Base-by-base conservation (phyloP, 345 rosid genomes). In the Brassica juncea region DNA sequence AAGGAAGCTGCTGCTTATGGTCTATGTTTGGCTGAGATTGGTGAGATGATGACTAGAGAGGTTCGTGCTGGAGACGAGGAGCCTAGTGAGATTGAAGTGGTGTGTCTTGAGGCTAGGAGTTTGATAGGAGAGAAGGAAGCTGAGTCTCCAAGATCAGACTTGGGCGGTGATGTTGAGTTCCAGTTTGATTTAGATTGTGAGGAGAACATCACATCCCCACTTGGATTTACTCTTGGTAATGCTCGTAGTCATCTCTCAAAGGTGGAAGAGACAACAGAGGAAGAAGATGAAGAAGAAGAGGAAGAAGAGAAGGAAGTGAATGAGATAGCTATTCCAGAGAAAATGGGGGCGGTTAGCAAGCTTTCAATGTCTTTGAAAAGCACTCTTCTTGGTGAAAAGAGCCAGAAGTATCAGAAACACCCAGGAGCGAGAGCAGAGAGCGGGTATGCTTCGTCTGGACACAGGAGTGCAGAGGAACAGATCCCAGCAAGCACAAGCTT, bases 21-120 rank as follows among this genome's bases (percentile, higher is more conserved):
- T 77, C 86, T 92, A 3, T 91, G 95, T 79, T 89, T 94, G 73
- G 92, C 97, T 59, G 98, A 92, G 78, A 94, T 94, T 65, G 99
- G 99, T 70, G 99, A 94, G 86, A 94, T 94, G 99, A 94, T 92
- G 99, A 94, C 92, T 61, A 82, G 98, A 71, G 97, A 92, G 74
- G 91, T 92, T 68, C 94, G 84, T 47, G 82, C 86, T 58, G 90
- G 86, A 5, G 94, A 88, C 47, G 99, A 94, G 86, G 97, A 91
- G 74, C 99, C 99, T 4, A 94, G 99, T 86, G 99, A 90, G 76
- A 90, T 94, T 61, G 99, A 94, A 90, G 86, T 87, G 39, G 78
- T 92, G 59, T 94, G 99, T 81, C 87, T 90, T 4, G 93, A 94
- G 82, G 97, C 97, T 4, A 92, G 78, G 85, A 88, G 91, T 77